These are phyloP conservation scores for Fusarium sororula DNA, from an alignment of 2,329 filamentous ascomycete genomes.

Conservation along the genomic window DNA sequence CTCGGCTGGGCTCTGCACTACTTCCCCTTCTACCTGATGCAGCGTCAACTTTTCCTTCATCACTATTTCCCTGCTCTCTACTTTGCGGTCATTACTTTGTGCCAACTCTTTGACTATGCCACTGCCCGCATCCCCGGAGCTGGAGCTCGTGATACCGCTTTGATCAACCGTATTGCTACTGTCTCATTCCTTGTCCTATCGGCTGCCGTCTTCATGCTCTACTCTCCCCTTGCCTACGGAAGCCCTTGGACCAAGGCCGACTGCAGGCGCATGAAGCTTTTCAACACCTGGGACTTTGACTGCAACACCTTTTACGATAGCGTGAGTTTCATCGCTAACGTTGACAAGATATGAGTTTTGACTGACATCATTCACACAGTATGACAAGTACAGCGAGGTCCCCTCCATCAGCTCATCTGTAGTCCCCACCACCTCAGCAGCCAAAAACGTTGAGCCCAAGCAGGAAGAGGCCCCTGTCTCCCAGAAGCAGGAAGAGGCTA, in stretches of 20 bases:
- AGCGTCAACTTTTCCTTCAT: constrained; percentile 96
- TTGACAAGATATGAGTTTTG: not conserved
- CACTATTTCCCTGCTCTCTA: constrained; percentile 98
- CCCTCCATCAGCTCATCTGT: constrained; percentile 40
- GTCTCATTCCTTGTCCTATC: constrained; percentile 78
- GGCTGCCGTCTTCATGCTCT: constrained; percentile 82
- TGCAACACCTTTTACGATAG: constrained; percentile 91
- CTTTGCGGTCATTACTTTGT: constrained; percentile 90
- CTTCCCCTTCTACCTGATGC: constrained; percentile 98
- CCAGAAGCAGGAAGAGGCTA: constrained; percentile 44
- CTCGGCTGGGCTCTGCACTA: constrained; percentile 98
- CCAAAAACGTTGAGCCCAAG: constrained; percentile 35
- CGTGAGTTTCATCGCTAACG: constrained; percentile 67
- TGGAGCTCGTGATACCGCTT: constrained; percentile 71
- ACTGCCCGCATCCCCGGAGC: constrained; percentile 76
- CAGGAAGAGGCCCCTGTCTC: constrained; percentile 41
- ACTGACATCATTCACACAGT: constrained; percentile 52
- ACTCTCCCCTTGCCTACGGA: constrained; percentile 89
- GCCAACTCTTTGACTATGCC: constrained; percentile 87
- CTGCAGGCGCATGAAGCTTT: constrained; percentile 87
- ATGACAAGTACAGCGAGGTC: constrained; percentile 55
- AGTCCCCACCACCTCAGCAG: constrained; percentile 43
- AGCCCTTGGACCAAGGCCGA: constrained; percentile 92
- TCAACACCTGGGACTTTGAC: constrained; percentile 95
- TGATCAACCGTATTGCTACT: constrained; percentile 78